Percentiles rank a stretch among this genome's conserved stretches.
Evolutionary conservation across 2,329 filamentous ascomycete species (phyloP).

Genomic region (Periconia macrospinosa): DNA sequence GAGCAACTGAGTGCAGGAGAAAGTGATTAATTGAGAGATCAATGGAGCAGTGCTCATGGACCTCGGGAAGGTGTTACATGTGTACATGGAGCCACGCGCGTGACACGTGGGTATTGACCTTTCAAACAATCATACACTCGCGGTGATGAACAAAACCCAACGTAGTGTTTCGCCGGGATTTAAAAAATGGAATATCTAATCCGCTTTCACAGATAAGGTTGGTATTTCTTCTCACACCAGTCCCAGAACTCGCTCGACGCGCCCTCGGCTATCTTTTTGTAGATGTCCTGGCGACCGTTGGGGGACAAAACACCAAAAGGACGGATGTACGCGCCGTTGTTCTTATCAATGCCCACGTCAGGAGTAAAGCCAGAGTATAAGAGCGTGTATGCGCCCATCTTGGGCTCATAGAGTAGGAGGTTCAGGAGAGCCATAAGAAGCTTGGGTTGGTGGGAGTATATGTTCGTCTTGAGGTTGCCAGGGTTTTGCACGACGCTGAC

Average conservation of each 20-base stretch:
- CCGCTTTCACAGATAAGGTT: not conserved
- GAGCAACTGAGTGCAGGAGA: no score
- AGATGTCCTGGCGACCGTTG: conserved; percentile 30
- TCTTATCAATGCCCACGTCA: conserved; percentile 3
- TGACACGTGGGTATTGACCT: no score
- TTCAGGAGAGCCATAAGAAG: conserved; percentile 1
- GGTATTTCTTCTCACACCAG: conserved; percentile 42
- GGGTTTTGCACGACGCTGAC: conserved; percentile 36
- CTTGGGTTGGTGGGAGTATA: conserved; percentile 20
- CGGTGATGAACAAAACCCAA: no score
- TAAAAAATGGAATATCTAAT: no score
- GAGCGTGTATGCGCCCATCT: conserved; percentile 12
- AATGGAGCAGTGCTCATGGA: no score
- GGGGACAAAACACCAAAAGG: conserved; percentile 48
- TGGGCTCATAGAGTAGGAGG: conserved; percentile 4
- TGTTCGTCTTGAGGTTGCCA: conserved; percentile 28
- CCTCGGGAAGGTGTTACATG: no score
- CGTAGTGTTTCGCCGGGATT: no score
- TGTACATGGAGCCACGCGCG: no score
- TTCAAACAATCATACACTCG: no score
- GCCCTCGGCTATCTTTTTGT: conserved; percentile 40
- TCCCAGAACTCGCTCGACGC: conserved; percentile 46
- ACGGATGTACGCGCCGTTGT: conserved; percentile 44
- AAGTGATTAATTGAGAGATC: no score
- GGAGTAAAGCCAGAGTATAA: conserved; percentile 7